Evolutionary conservation across 2,329 filamentous ascomycete genomes (phyloP).

Genomic region (Aspergillus bombycis): DNA sequence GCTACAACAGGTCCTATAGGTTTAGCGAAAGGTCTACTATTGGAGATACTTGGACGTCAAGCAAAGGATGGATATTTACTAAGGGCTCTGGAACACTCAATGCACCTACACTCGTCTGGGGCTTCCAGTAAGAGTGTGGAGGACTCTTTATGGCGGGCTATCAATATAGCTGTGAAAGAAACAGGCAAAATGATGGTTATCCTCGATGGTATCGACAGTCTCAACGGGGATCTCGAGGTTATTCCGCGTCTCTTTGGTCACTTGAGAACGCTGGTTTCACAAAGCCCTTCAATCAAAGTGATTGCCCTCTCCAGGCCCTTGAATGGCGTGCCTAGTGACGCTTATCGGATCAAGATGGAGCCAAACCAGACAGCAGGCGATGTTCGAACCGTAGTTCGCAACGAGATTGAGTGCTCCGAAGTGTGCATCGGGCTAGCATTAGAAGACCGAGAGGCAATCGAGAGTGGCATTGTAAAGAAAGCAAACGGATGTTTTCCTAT

Average conservation of each 20-base stretch:
- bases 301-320: not conserved
- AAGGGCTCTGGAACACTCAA: not conserved
- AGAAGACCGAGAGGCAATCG: not conserved
- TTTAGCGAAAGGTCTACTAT: conserved; percentile 1
- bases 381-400: conserved; percentile 1
- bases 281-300: conserved; percentile 2
- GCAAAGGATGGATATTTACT: not conserved
- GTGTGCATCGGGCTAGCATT: not conserved
- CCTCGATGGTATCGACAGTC: conserved; percentile 1
- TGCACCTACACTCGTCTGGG: not conserved
- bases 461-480: not conserved
- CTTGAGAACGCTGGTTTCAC: not conserved
- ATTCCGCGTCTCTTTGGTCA: conserved; percentile 2
- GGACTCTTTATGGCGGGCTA: conserved; percentile 4
- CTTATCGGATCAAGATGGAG: conserved; percentile 1
- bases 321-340: not conserved
- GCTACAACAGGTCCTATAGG: not conserved
- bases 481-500: not conserved
- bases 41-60: not conserved
- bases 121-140: not conserved
- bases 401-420: not conserved
- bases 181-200: conserved; percentile 1
- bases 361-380: not conserved
- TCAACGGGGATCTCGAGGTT: not conserved
- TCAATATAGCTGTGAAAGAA: not conserved